Percentiles rank a stretch among this genome's conserved stretches.
phyloP scores from a whole-genome alignment of 1,284 basidiomycete species.

The Leccinum variabile region DNA sequence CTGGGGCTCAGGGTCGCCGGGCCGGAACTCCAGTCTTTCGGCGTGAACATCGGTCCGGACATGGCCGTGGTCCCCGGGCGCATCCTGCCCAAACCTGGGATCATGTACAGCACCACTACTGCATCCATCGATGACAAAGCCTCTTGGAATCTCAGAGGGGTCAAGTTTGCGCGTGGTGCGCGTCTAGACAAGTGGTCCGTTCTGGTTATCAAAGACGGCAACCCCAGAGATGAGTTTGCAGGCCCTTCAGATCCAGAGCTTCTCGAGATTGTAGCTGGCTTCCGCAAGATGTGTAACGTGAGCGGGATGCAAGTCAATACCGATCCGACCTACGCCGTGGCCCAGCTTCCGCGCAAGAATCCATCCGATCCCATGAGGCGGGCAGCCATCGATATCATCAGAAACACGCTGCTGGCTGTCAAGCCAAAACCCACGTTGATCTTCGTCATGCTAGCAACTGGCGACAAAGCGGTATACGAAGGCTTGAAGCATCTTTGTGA shows the following conservation, averaged over 20 bases:
- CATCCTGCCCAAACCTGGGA: constrained; percentile 58
- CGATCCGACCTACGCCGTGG: constrained; percentile 19
- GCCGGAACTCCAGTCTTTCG: constrained; percentile 55
- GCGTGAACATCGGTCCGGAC: constrained; percentile 57
- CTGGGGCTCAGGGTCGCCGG: constrained; percentile 57
- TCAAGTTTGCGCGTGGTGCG: constrained; percentile 61
- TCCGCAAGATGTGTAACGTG: constrained; percentile 56
- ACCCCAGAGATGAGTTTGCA: constrained; percentile 51
- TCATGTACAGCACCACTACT: constrained; percentile 50
- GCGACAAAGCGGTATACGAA: constrained; percentile 70
- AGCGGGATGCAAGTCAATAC: constrained; percentile 56
- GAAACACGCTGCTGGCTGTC: constrained; percentile 27
- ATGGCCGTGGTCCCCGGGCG: constrained; percentile 80
- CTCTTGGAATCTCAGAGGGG: constrained; percentile 66
- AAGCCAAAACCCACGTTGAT: constrained; percentile 44
- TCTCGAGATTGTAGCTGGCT: constrained; percentile 45
- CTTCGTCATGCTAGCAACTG: constrained; percentile 62
- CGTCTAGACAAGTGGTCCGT: constrained; percentile 61
- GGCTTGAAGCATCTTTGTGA: constrained; percentile 75
- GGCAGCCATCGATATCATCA: constrained; percentile 25
- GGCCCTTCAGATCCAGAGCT: constrained; percentile 54
- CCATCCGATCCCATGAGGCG: constrained; percentile 24
- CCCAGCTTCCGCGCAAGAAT: constrained; percentile 24
- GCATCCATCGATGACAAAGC: constrained; percentile 61
- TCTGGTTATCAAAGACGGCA: constrained; percentile 61